Evolutionary conservation across 495 filamentous ascomycete species (phyloP).

Genomic region (Tuber magnatum): DNA sequence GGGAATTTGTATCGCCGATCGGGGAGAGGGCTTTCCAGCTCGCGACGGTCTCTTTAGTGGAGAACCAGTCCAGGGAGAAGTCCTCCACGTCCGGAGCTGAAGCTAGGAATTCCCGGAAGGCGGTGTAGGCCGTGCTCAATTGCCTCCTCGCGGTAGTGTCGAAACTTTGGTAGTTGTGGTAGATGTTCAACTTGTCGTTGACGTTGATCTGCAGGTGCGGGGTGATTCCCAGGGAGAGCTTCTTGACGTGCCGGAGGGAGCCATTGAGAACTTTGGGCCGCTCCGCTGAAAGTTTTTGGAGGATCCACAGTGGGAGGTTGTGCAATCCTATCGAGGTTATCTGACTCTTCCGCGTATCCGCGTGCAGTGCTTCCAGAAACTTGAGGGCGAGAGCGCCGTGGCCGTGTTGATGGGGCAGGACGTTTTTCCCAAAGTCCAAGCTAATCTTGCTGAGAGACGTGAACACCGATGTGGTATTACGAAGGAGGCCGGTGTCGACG

Average conservation of each 20-base stretch:
- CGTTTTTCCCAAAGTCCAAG: neutral
- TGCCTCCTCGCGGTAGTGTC: neutral
- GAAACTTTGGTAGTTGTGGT: neutral
- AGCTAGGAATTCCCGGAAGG: neutral
- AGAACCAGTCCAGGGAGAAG: neutral
- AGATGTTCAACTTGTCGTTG: neutral
- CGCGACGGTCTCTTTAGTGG: neutral
- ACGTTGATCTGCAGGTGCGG: neutral
- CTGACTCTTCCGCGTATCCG: neutral
- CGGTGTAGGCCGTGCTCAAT: neutral
- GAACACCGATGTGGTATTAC: neutral
- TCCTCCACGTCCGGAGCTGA: neutral
- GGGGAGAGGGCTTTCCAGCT: neutral
- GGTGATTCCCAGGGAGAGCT: neutral
- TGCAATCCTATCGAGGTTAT: neutral
- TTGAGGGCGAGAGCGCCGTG: neutral
- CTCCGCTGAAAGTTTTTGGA: neutral
- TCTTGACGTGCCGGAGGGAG: neutral
- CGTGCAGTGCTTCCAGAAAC: neutral
- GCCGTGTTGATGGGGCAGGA: neutral
- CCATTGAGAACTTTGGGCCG: neutral
- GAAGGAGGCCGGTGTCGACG: neutral
- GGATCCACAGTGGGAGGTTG: neutral
- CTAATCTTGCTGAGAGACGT: neutral
- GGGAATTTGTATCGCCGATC: neutral